Evolutionary conservation across 1,284 basidiomycete species (phyloP), one percentile per base, ranked within the genome.

Genomic region (Pisolithus thermaeus): DNA sequence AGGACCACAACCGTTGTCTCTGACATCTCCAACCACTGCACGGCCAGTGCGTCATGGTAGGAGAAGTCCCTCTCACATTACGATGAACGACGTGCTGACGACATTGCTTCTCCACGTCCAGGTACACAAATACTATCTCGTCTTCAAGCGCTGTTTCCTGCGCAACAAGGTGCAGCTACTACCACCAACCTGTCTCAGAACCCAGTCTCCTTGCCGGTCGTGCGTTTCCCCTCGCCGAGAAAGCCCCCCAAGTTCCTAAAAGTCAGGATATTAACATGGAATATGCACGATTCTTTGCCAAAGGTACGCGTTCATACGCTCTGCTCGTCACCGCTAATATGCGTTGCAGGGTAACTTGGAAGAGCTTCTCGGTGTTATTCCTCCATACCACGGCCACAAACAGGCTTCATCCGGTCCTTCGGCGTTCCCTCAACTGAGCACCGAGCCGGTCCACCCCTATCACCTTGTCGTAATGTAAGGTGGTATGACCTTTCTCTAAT

Each of bases 261-360:
- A 58, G 64, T 79, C 12, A 66, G 76, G 27, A 74, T 80, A 48
- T 47, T 80, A 28, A 75, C 78, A 32, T 81, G 87, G 87, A 90
- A 89, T 60, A 90, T 89, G 87, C 83, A 88, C 58, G 83, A 88
- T 59, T 81, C 81, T 1, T 61, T 88, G 5, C 86, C 86, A 28
- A 88, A 86, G 77, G 84, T 82, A 36, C n/a, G 61, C 9, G 3
- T 45, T 18, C 28, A 28, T 37, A 42, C 55, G 25, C 42, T 3
- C 1, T 25, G 27, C 18, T 7, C n/a, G 35, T 43, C 23, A 4
- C 28, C 47, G 47, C 54, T 58, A 43, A 56, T 35, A 52, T 14
- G 41, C 28, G 42, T 18, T 9, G 39, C 51, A 90, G 83, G 90
- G 90, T 9, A 83, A 92, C 62, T 69, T 92, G 42, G 77, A 81